Conservation (phyloP, 2,329 filamentous ascomycete species). For the Cladosporium sp. region DNA sequence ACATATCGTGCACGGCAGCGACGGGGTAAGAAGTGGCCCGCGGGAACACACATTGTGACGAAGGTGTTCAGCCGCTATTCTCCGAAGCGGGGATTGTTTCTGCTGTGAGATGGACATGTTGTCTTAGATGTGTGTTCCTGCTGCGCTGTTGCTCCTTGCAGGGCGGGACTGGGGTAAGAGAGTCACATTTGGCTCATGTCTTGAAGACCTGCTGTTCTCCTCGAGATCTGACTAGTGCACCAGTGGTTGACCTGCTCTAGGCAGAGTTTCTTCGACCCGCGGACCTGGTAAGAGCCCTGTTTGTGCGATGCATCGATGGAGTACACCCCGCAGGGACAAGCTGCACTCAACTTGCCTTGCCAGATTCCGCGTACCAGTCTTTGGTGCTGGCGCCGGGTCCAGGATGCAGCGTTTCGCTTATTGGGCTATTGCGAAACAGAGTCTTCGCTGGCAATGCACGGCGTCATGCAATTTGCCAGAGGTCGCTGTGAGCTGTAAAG, state of each 20-base stretch:
- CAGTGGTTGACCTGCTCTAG: not conserved
- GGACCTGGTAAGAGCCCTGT: conserved; percentile 11
- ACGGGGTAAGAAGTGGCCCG: not conserved
- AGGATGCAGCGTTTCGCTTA: conserved; percentile 19
- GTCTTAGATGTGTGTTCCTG: conserved; percentile 1
- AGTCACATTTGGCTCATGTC: not conserved
- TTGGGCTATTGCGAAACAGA: conserved; percentile 22
- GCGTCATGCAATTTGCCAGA: not conserved
- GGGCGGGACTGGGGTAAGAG: not conserved
- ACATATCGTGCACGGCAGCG: not conserved
- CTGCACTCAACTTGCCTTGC: conserved; percentile 14
- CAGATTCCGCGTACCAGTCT: conserved; percentile 13
- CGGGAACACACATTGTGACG: conserved; percentile 14
- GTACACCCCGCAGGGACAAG: not conserved
- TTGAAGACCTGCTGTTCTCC: not conserved
- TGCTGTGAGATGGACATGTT: conserved; percentile 12
- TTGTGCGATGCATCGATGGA: not conserved
- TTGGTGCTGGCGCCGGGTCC: conserved; percentile 5
- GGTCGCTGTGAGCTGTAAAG: not conserved
- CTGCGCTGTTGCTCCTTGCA: conserved; percentile 4
- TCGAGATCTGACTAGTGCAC: not conserved
- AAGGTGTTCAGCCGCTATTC: conserved; percentile 17
- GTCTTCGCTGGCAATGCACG: conserved; percentile 18
- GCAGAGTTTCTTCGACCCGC: conserved; percentile 12
- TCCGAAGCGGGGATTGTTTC: conserved; percentile 7